Conservation (phyloP, 345 rosid species). For the Corchorus olitorius region DNA sequence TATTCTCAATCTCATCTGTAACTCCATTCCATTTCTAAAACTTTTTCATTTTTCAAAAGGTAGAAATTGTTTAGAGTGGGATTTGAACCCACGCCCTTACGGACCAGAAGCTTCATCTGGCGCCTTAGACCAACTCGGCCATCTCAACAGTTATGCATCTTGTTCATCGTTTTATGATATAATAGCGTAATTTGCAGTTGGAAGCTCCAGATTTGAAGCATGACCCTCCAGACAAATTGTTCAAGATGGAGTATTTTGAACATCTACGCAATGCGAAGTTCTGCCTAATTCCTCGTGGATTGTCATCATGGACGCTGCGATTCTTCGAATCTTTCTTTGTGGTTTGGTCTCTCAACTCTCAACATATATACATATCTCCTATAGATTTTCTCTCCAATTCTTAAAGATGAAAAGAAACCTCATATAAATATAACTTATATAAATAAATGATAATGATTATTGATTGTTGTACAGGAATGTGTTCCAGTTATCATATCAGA, state of each 20-base stretch:
- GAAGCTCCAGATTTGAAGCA: constrained; percentile 93
- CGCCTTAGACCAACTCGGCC: constrained; percentile 99
- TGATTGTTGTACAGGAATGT: constrained; percentile 67
- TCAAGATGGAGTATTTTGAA: constrained; percentile 78
- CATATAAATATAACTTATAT: too few species aligned
- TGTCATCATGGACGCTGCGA: constrained; percentile 97
- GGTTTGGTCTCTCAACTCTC: constrained; percentile 40
- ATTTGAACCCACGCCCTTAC: constrained; percentile 98
- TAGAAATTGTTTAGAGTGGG: constrained; percentile 91
- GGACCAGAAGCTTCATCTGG: constrained; percentile 99
- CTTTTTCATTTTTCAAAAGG: too few species aligned
- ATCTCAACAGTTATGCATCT: constrained; percentile 55
- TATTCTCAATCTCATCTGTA: not conserved
- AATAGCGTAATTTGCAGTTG: too few species aligned
- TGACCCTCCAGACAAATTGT: constrained; percentile 75
- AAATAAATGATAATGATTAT: too few species aligned
- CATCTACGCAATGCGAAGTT: constrained; percentile 88
- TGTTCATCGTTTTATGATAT: too few species aligned
- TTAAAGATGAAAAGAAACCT: too few species aligned
- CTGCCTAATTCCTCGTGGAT: constrained; percentile 96
- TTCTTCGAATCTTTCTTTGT: constrained; percentile 92
- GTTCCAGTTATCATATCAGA: constrained; percentile 94
- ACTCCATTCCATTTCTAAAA: too few species aligned
- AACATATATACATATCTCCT: too few species aligned
- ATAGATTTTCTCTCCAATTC: too few species aligned